A percentile compares a stretch with the other conserved stretches of the same genome.
These are phyloP conservation scores for Xylaria intraflava DNA, from an alignment of 495 filamentous ascomycete species.

Conservation along the genomic window DNA sequence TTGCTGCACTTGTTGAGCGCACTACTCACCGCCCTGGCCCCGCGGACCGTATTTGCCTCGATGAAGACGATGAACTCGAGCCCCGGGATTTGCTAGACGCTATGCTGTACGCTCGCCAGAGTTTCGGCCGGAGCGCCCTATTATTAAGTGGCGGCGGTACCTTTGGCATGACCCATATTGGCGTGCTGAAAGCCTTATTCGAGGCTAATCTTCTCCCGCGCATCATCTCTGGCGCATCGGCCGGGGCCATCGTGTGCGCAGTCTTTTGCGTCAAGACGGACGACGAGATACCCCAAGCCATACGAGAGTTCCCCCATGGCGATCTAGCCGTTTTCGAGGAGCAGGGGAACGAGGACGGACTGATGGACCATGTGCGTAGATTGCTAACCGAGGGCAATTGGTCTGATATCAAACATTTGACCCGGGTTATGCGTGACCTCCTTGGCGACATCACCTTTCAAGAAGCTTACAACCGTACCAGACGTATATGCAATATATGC, in stretches of 20 bases:
- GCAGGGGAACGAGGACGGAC: conserved; percentile 58
- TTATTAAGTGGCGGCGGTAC: conserved; percentile 86
- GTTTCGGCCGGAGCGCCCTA: conserved; percentile 82
- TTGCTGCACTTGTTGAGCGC: conserved; percentile 61
- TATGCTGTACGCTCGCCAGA: conserved; percentile 71
- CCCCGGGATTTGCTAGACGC: conserved; percentile 61
- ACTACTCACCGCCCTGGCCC: conserved; percentile 23
- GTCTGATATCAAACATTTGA: conserved; percentile 75
- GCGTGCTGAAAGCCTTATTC: conserved; percentile 81
- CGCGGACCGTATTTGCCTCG: not conserved
- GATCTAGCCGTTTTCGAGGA: conserved; percentile 80
- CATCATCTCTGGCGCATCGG: conserved; percentile 89
- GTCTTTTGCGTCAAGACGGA: conserved; percentile 81
- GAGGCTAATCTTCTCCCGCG: conserved; percentile 71
- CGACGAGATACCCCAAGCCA: conserved; percentile 68
- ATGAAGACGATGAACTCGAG: conserved; percentile 37
- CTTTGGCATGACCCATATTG: conserved; percentile 94
- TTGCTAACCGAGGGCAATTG: conserved; percentile 76
- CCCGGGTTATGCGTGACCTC: conserved; percentile 68
- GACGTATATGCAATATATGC: conserved; percentile 85
- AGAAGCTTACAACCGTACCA: conserved; percentile 88
- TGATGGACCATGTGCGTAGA: conserved; percentile 62
- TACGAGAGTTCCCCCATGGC: conserved; percentile 70
- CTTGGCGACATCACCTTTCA: conserved; percentile 89
- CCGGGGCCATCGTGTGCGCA: conserved; percentile 86